Evolutionary conservation across 1,284 basidiomycete species (phyloP).

Genomic region (Cryptococcus jaspeensis): DNA sequence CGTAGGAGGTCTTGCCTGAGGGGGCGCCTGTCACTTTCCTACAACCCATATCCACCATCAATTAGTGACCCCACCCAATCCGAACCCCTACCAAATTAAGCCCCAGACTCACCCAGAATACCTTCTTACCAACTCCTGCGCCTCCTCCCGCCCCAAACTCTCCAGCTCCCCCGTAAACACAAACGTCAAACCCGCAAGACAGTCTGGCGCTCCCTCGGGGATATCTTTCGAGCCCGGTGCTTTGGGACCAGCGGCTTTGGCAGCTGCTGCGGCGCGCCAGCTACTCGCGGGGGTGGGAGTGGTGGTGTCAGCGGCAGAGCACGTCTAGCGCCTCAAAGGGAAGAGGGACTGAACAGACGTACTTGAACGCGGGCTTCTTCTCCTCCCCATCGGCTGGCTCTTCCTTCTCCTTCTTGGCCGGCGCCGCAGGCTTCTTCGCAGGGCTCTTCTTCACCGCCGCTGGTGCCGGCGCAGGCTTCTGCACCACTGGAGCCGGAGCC

Average conservation of each 20-base stretch:
- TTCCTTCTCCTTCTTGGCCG: conserved; percentile 13
- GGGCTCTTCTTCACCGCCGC: conserved; percentile 22
- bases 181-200: conserved; percentile 81
- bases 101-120: conserved; percentile 82
- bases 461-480: conserved; percentile 24
- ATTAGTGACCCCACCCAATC: not conserved
- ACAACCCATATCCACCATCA: too few relatives aligned
- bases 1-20: conserved; percentile 85
- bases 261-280: conserved; percentile 62
- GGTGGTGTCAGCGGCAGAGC: not conserved
- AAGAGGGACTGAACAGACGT: conserved; percentile 21
- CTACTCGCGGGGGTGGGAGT: conserved; percentile 19
- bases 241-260: conserved; percentile 65
- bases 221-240: conserved; percentile 69
- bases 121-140: conserved; percentile 82
- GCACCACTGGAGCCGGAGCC: conserved; percentile 8
- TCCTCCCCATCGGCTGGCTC: conserved; percentile 22
- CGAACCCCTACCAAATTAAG: too few relatives aligned
- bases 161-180: conserved; percentile 94
- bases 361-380: conserved; percentile 46
- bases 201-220: conserved; percentile 73
- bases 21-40: conserved; percentile 85
- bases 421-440: conserved; percentile 18
- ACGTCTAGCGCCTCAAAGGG: not conserved
- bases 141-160: conserved; percentile 85